Evolutionary conservation across 2,329 filamentous ascomycete species (phyloP).

Genomic region (Trichoderma polysporum): DNA sequence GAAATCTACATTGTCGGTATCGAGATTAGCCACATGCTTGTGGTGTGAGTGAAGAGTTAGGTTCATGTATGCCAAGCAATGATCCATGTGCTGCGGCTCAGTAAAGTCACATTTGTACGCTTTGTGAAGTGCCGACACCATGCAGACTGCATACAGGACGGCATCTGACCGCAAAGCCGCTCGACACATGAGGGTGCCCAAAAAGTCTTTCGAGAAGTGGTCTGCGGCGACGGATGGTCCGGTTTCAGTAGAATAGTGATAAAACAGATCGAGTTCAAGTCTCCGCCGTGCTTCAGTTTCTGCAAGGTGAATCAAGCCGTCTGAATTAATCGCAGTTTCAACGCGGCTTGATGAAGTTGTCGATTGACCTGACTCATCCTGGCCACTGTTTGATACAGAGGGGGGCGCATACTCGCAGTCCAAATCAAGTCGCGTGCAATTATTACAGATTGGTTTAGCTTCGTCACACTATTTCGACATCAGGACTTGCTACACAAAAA

Average conservation of each 20-base stretch:
- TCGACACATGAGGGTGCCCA: constrained; percentile 19
- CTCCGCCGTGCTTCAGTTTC: constrained; percentile 26
- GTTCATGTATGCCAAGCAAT: constrained; percentile 24
- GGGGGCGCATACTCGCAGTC: constrained; percentile 23
- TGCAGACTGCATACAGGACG: constrained; percentile 25
- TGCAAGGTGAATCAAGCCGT: not conserved
- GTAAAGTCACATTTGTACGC: constrained; percentile 5
- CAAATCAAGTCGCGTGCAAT: constrained; percentile 25
- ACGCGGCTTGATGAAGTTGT: not conserved
- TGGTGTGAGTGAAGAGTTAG: constrained; percentile 24
- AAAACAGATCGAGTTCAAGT: constrained; percentile 26
- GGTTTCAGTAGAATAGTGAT: constrained; percentile 24
- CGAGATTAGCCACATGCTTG: constrained; percentile 23
- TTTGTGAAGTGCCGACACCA: constrained; percentile 24
- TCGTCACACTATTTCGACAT: constrained; percentile 25
- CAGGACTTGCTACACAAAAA: too few relatives aligned
- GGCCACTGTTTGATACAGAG: not conserved
- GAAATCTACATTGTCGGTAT: constrained; percentile 22
- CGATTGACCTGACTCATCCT: not conserved
- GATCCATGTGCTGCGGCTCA: constrained; percentile 5
- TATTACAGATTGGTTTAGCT: constrained; percentile 26
- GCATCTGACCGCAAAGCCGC: constrained; percentile 25
- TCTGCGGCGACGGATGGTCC: constrained; percentile 24
- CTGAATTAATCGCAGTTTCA: not conserved
- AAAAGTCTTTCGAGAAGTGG: constrained; percentile 15